Evolutionary conservation across 1,284 basidiomycete species (phyloP).

Genomic region (Tilletiopsis washingtonensis): DNA sequence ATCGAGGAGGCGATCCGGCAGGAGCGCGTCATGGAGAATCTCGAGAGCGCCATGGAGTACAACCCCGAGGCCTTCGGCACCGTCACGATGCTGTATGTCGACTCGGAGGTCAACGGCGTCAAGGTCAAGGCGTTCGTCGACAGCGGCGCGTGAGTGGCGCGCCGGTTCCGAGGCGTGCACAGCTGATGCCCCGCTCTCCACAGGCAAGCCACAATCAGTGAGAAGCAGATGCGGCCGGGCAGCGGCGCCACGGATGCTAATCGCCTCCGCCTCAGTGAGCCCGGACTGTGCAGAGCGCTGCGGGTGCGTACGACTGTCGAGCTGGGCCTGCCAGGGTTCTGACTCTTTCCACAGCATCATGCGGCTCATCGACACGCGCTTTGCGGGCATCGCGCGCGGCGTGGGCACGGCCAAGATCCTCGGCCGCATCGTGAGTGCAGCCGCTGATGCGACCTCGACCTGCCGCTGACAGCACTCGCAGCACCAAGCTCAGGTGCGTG

Average conservation of each 20-base stretch:
- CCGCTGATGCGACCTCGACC: too few species aligned
- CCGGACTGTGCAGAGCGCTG: slow-evolving; percentile 88
- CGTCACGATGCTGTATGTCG: slow-evolving; percentile 93
- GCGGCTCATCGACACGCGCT: slow-evolving; percentile 81
- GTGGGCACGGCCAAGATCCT: slow-evolving; percentile 93
- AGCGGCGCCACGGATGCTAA: too few species aligned
- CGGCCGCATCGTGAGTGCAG: slow-evolving; percentile 80
- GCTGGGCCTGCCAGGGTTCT: too few species aligned
- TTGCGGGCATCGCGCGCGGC: slow-evolving; percentile 83
- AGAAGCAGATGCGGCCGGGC: too few species aligned
- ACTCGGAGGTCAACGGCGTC: slow-evolving; percentile 69
- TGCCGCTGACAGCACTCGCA: too few species aligned
- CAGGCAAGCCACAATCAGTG: too few species aligned
- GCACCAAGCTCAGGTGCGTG: too few species aligned
- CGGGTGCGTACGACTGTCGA: too few species aligned
- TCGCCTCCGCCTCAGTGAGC: slow-evolving; percentile 74
- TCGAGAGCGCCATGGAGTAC: slow-evolving; percentile 48
- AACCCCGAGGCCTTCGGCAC: slow-evolving; percentile 81
- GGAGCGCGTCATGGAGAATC: slow-evolving; percentile 70
- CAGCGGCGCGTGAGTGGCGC: slow-evolving; percentile 90
- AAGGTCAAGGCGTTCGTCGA: slow-evolving; percentile 95
- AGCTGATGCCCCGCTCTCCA: too few species aligned
- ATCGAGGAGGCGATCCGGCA: slow-evolving; percentile 92
- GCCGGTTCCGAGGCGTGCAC: too few species aligned
- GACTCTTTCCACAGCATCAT: too few species aligned